Evolutionary conservation across 352 stramenopile species (phyloP).

Genomic region (Globisporangium nodosum): DNA sequence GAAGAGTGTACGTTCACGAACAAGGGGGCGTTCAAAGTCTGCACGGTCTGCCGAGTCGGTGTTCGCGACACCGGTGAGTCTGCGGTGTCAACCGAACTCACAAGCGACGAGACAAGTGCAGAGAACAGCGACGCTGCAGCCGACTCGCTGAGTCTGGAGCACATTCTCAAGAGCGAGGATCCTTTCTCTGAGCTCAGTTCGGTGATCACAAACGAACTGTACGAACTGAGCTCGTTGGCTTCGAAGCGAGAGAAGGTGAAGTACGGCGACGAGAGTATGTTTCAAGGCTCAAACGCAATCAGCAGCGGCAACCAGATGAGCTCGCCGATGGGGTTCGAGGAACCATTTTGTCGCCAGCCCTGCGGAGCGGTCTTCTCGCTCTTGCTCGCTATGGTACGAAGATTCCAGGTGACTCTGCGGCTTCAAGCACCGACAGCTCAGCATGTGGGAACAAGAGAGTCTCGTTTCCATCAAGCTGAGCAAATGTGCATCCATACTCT

Average conservation of each 20-base stretch:
- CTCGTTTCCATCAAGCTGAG: not conserved
- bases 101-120: not conserved
- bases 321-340: slow-evolving; percentile 45
- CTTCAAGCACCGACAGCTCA: not conserved
- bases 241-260: slow-evolving; percentile 3
- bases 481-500: slow-evolving; percentile 33
- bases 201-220: slow-evolving; percentile 14
- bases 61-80: slow-evolving; percentile 8
- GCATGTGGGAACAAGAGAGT: not conserved
- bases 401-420: slow-evolving; percentile 16
- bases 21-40: slow-evolving; percentile 45
- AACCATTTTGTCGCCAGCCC: slow-evolving; percentile 72
- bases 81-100: too few species aligned
- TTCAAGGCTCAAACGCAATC: not conserved
- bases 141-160: slow-evolving; percentile 1
- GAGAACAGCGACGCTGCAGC: not conserved
- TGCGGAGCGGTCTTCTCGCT: slow-evolving; percentile 43
- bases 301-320: slow-evolving; percentile 1
- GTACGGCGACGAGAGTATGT: not conserved
- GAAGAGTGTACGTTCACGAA: slow-evolving; percentile 62
- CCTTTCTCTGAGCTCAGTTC: slow-evolving; percentile 19
- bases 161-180: not conserved
- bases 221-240: slow-evolving; percentile 8
- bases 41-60: slow-evolving; percentile 40
- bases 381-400: slow-evolving; percentile 44